phyloP scores from a whole-genome alignment of 208 protist species.

The Naegleria lovaniensis region DNA sequence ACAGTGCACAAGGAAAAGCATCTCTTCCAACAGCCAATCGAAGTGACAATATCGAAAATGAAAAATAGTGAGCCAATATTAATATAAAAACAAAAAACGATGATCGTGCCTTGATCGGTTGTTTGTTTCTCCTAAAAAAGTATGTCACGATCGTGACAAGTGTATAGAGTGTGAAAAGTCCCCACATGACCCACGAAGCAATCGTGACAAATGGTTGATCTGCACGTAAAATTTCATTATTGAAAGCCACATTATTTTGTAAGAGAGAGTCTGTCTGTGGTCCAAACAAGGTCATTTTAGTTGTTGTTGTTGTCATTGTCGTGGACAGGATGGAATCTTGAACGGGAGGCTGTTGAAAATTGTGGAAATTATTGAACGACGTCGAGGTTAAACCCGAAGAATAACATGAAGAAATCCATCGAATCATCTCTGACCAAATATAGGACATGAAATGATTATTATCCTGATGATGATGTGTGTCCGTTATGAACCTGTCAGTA shows the following conservation, averaged over 20 bases:
- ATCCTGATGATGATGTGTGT: no score
- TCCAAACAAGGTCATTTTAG: no score
- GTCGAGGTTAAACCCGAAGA: no score
- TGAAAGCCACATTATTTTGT: not conserved
- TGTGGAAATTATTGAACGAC: no score
- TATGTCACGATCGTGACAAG: not conserved
- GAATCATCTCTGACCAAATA: no score
- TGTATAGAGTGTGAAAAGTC: not conserved
- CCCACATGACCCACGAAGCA: not conserved
- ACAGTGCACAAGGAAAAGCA: not conserved
- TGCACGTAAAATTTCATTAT: not conserved
- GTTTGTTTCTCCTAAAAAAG: not conserved
- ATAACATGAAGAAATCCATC: no score
- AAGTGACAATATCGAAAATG: not conserved
- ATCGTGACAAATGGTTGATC: not conserved
- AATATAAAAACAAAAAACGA: not conserved
- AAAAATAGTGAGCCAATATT: not conserved
- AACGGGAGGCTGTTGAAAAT: no score
- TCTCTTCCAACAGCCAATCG: not conserved
- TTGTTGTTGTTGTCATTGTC: no score
- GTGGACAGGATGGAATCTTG: no score
- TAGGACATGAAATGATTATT: no score
- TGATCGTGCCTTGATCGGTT: not conserved
- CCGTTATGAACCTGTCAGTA: no score
- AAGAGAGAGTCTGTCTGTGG: no score